phyloP scores from a whole-genome alignment of 1,139 yeast species.

The Suhomyces guaymorum region DNA sequence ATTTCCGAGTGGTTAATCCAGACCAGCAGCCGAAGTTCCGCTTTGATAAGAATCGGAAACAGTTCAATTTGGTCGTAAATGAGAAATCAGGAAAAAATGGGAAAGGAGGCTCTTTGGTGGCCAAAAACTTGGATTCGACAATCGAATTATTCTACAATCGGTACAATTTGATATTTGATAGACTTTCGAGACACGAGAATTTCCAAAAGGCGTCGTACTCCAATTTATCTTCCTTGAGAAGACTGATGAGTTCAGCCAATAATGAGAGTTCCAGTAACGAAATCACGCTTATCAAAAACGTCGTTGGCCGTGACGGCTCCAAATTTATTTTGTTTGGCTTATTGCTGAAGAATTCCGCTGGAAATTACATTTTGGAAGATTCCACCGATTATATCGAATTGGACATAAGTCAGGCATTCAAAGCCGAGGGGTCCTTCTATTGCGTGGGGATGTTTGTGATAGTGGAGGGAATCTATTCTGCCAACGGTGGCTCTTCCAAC shows the following conservation, averaged over 20 bases:
- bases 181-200: slow-evolving; percentile 72
- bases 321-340: slow-evolving; percentile 80
- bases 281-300: slow-evolving; percentile 75
- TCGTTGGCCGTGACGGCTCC: slow-evolving; percentile 80
- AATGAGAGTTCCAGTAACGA: slow-evolving; percentile 52
- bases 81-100: no score
- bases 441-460: slow-evolving; percentile 78
- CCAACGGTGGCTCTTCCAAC: slow-evolving; percentile 48
- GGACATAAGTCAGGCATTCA: slow-evolving; percentile 63
- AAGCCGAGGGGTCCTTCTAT: slow-evolving; percentile 68
- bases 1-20: slow-evolving; percentile 66
- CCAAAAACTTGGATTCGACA: slow-evolving; percentile 23
- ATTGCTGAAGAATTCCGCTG: slow-evolving; percentile 61
- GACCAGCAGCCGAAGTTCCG: slow-evolving; percentile 63
- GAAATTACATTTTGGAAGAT: slow-evolving; percentile 78
- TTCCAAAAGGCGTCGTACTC: slow-evolving; percentile 58
- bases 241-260: no score
- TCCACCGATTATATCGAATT: slow-evolving; percentile 75
- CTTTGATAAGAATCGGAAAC: slow-evolving; percentile 67
- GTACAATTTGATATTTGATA: slow-evolving; percentile 62
- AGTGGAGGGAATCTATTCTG: slow-evolving; percentile 82
- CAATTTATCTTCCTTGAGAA: slow-evolving; percentile 39
- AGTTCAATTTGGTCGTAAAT: slow-evolving; percentile 51
- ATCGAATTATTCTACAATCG: slow-evolving; percentile 42
- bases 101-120: slow-evolving; percentile 14